phyloP scores from a whole-genome alignment of 2,329 filamentous ascomycete species.

The Colletotrichum spinosum region DNA sequence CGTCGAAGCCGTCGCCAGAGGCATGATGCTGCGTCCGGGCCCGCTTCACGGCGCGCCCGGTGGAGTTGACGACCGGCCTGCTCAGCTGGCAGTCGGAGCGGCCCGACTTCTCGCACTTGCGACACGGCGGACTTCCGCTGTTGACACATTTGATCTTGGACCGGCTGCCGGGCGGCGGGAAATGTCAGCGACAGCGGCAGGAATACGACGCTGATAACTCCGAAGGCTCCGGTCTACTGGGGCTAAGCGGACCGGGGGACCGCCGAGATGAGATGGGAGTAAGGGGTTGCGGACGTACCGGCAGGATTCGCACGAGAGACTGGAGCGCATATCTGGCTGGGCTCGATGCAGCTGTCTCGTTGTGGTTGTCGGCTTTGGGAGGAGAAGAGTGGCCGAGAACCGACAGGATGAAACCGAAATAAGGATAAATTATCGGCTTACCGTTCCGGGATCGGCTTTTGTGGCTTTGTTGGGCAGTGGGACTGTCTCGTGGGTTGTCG shows the following conservation, averaged over 20 bases:
- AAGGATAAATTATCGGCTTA: conserved; percentile 22
- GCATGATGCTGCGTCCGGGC: conserved; percentile 14
- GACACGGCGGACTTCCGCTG: conserved; percentile 45
- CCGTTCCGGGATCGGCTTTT: conserved; percentile 19
- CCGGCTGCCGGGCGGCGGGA: conserved; percentile 39
- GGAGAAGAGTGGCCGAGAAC: conserved; percentile 16
- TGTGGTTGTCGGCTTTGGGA: conserved; percentile 19
- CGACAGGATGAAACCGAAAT: conserved; percentile 17
- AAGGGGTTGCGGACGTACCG: conserved; percentile 41
- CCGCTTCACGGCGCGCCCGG: conserved; percentile 20
- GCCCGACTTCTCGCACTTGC: conserved; percentile 44
- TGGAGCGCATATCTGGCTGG: conserved; percentile 45
- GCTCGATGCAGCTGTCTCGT: background rate
- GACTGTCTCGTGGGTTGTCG: conserved; percentile 2
- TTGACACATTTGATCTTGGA: conserved; percentile 52
- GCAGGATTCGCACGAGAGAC: conserved; percentile 49
- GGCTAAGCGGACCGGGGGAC: no score
- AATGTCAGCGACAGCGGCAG: no score
- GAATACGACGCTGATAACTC: conserved; percentile 17
- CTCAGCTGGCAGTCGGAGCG: conserved; percentile 43
- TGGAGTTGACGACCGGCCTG: conserved; percentile 36
- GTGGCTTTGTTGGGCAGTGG: conserved; percentile 21
- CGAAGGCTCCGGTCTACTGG: conserved; percentile 3
- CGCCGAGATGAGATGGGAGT: background rate
- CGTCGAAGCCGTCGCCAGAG: conserved; percentile 36